These are phyloP conservation scores for Russula vinacea DNA, from an alignment of 768 basidiomycete genomes.

Conservation along the genomic window DNA sequence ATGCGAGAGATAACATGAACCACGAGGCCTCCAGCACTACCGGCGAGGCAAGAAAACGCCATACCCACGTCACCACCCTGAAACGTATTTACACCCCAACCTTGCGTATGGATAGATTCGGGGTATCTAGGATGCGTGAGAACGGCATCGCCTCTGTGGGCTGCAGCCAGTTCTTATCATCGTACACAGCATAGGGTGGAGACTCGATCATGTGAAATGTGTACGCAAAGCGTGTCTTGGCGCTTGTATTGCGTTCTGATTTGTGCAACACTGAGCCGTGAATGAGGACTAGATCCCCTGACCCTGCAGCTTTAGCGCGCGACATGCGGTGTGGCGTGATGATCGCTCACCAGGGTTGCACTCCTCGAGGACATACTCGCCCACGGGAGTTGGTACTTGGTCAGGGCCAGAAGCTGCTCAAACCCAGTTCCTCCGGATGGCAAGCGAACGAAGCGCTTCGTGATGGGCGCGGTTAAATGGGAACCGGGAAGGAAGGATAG, in stretches of 20 bases:
- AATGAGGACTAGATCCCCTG: conserved; percentile 89
- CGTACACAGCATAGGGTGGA: conserved; percentile 66
- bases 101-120: conserved; percentile 31
- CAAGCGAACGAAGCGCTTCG: conserved; percentile 82
- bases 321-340: neutral
- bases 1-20: neutral
- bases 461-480: conserved; percentile 68
- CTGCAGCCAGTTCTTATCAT: conserved; percentile 94
- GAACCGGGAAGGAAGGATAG: conserved; percentile 89
- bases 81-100: conserved; percentile 24
- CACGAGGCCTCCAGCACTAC: neutral
- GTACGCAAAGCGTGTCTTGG: conserved; percentile 84
- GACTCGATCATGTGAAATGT: conserved; percentile 95
- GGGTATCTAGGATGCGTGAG: conserved; percentile 49
- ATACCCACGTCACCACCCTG: neutral
- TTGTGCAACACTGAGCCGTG: conserved; percentile 93
- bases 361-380: conserved; percentile 61
- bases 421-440: conserved; percentile 81
- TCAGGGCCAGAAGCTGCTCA: conserved; percentile 51
- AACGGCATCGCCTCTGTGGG: conserved; percentile 84
- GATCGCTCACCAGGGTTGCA: conserved; percentile 63
- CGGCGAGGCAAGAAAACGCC: neutral
- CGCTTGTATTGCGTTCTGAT: conserved; percentile 79
- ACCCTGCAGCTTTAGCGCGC: neutral
- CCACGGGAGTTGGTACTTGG: conserved; percentile 35